phyloP scores from a whole-genome alignment of 2,329 filamentous ascomycete genomes.

The Alternaria arbusti region DNA sequence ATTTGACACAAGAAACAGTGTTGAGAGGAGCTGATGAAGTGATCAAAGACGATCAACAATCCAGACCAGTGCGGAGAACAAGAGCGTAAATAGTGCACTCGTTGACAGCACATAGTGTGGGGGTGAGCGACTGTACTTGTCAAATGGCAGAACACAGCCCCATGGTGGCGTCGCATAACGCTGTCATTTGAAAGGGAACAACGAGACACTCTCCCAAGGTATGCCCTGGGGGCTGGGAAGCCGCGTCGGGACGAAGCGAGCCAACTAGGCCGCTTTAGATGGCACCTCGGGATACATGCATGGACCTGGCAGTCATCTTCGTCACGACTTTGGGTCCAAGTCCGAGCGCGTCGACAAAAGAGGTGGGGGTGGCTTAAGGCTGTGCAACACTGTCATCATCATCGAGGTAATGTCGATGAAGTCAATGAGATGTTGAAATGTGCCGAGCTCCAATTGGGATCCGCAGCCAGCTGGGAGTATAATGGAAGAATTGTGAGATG shows the following conservation, averaged over 20 bases:
- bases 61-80: background rate
- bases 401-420: background rate
- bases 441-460: background rate
- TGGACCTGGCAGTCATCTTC: slow-evolving; percentile 4
- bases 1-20: background rate
- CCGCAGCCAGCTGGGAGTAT: background rate
- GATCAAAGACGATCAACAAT: background rate
- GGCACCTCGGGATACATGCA: background rate
- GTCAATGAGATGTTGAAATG: background rate
- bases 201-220: background rate
- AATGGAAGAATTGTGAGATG: background rate
- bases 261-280: background rate
- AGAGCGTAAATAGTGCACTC: background rate
- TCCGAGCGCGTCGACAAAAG: background rate
- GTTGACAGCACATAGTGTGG: background rate
- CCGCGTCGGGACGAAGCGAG: slow-evolving; percentile 11
- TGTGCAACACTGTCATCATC: background rate
- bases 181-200: background rate
- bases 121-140: background rate
- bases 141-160: background rate
- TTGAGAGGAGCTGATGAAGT: background rate
- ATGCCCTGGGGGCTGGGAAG: background rate
- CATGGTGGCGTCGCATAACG: background rate
- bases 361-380: background rate
- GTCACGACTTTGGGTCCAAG: slow-evolving; percentile 6